Evolutionary conservation across 768 basidiomycete genomes (phyloP), one percentile per base, ranked within the genome.

Genomic region (Hemileccinum rubropunctum): DNA sequence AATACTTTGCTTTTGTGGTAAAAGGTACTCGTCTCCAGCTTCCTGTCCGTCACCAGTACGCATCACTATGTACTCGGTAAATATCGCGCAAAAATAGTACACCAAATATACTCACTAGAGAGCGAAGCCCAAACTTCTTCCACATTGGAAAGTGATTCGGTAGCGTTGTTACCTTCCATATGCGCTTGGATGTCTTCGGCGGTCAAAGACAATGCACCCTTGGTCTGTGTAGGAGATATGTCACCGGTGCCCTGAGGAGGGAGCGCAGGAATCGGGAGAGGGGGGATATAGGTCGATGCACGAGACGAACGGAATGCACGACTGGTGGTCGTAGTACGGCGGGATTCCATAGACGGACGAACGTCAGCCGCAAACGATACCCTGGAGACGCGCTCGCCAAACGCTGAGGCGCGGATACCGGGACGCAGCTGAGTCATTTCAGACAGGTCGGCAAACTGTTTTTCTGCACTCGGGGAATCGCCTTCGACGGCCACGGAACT

Each of bases 81-180:
- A 42, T 28, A 59, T 21, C 14, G 12, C 28, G 44, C 3, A 28
- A 42, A 47, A 12, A 37, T 3, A 13, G 32, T 15, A 43, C 30
- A 39, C 6, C 4, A 53, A 52, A 34, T 52, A 32, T 34, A 59
- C 86, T 59, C 64, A 88, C 86, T 70, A 47, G 74, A 76, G 42
- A 90, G 70, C 14, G 88, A 88, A 3, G 87, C 85, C 72, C 84
- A 75, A 14, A 88, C 73, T 26, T 83, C 84, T 27, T 83, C 84
- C 43, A 73, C 54, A 53, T 75, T 69, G 8, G 72, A 64, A 40
- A 73, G 70, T 2, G 72, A 47, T 11, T 65, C 62, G 7, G 50
- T 38, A 17, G 60, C 50, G 13, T 61, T 66, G 15, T 65, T 59
- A 32, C 70, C 72, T 30, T 70, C 67, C 53, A 86, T 75, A 39